These are phyloP conservation scores for Calcarisporium arbuscula DNA, from an alignment of 2,329 filamentous ascomycete genomes.

Conservation along the genomic window DNA sequence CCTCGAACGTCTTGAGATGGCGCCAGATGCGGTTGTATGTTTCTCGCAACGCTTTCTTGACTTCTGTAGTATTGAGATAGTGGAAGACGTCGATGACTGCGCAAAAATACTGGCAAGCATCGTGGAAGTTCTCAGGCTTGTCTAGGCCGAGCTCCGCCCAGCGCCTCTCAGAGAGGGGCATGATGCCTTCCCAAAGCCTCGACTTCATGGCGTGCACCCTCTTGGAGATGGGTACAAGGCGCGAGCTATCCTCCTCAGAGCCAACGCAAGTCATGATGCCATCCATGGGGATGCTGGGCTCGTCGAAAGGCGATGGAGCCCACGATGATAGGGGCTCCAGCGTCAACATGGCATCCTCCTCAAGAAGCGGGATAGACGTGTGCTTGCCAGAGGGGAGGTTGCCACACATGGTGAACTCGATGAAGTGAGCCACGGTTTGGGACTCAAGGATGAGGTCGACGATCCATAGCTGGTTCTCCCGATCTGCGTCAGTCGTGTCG, in stretches of 20 bases:
- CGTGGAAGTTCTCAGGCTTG: constrained; percentile 13
- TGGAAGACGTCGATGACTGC: constrained; percentile 17
- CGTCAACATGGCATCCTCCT: constrained; percentile 4
- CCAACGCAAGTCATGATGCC: constrained; percentile 13
- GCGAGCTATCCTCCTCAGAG: constrained; percentile 12
- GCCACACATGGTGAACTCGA: constrained; percentile 12
- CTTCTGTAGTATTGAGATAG: constrained; percentile 16
- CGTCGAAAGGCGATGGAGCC: constrained; percentile 16
- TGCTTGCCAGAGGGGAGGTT: constrained; percentile 6
- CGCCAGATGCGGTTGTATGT: constrained; percentile 21
- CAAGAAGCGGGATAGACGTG: constrained; percentile 8
- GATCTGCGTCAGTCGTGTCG: neutral
- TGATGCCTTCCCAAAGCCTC: constrained; percentile 20
- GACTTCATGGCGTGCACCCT: constrained; percentile 23
- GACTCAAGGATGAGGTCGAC: constrained; percentile 17
- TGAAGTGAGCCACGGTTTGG: constrained; percentile 14
- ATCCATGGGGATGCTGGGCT: constrained; percentile 4
- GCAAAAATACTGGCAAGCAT: constrained; percentile 17
- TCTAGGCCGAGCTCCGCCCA: constrained; percentile 19
- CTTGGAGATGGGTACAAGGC: constrained; percentile 16
- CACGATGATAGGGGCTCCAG: constrained; percentile 13
- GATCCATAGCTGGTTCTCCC: constrained; percentile 12
- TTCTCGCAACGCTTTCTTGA: constrained; percentile 14
- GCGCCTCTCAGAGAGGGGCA: constrained; percentile 19
- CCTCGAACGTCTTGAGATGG: constrained; percentile 17